Conservation (phyloP, 163 green algal species). For the Scenedesmus sp. region DNA sequence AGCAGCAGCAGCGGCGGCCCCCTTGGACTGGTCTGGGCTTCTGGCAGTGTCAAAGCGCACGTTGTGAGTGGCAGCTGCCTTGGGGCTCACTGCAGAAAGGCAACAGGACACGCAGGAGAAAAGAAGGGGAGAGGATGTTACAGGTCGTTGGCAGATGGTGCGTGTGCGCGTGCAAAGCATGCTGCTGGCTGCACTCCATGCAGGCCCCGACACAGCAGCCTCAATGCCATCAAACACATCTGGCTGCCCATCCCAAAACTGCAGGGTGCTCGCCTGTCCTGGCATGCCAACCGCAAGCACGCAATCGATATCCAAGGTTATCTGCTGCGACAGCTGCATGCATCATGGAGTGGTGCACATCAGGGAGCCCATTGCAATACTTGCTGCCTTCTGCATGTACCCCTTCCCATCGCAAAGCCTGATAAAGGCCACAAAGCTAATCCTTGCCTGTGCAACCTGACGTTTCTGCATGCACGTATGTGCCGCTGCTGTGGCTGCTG, state of each 20-base stretch:
- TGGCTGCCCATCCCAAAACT: background rate
- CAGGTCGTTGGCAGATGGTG: background rate
- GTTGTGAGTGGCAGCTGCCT: background rate
- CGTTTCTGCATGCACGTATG: background rate
- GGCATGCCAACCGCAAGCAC: background rate
- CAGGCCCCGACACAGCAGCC: background rate
- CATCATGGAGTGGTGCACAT: background rate
- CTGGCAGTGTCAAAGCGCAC: slow-evolving; percentile 5
- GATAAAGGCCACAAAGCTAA: background rate
- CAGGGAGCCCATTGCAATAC: background rate
- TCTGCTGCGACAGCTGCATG: background rate
- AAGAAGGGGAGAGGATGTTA: background rate
- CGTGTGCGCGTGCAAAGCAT: background rate
- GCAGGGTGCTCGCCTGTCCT: background rate
- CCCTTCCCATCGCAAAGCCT: background rate
- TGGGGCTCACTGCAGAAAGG: background rate
- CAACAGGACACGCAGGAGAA: background rate
- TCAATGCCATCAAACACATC: background rate
- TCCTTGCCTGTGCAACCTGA: background rate
- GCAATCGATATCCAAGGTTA: background rate
- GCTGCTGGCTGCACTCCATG: background rate
- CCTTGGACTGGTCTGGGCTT: background rate
- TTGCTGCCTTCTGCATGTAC: background rate
- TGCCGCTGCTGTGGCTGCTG: slow-evolving; percentile 2
- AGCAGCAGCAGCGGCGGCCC: background rate